Conservation (phyloP, 495 filamentous ascomycete genomes). For the Staphylotrichum longicolle region DNA sequence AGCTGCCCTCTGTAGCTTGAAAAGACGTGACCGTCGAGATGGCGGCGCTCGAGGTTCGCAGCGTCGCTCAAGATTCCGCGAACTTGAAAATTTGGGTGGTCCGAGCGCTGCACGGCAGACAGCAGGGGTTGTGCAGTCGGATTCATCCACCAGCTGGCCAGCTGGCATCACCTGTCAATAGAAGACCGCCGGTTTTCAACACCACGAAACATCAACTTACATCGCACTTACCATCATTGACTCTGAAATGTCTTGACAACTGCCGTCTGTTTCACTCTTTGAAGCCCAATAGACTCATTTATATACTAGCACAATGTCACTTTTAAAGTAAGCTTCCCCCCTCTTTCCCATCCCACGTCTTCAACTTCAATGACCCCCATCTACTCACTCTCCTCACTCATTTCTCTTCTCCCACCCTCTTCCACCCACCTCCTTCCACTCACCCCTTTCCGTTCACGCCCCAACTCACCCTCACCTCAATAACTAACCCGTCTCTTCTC, state of each 20-base stretch:
- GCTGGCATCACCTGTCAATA: slow-evolving; percentile 5
- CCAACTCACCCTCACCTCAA: background rate
- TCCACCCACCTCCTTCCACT: too few species aligned
- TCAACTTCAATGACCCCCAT: too few species aligned
- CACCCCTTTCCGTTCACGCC: too few species aligned
- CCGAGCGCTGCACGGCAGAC: slow-evolving; percentile 24
- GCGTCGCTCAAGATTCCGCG: background rate
- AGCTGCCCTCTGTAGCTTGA: background rate
- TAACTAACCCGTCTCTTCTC: background rate
- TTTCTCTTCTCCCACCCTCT: too few species aligned
- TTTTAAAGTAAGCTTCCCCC: slow-evolving; percentile 13
- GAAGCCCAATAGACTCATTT: too few species aligned
- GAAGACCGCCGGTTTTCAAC: background rate
- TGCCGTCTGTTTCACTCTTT: too few species aligned
- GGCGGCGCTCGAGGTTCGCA: slow-evolving; percentile 17
- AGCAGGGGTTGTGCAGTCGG: background rate
- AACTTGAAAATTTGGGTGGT: slow-evolving; percentile 35
- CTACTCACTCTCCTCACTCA: too few species aligned
- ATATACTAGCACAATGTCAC: slow-evolving; percentile 23
- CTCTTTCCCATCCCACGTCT: background rate
- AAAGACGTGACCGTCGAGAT: background rate
- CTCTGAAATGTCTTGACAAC: too few species aligned
- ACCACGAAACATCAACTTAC: background rate
- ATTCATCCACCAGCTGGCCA: background rate
- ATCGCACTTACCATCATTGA: too few species aligned